A percentile compares a stretch with the other conserved stretches of the same genome.
These are phyloP conservation scores for Truncatella angustata DNA, from an alignment of 2,329 filamentous ascomycete species.

Conservation along the genomic window DNA sequence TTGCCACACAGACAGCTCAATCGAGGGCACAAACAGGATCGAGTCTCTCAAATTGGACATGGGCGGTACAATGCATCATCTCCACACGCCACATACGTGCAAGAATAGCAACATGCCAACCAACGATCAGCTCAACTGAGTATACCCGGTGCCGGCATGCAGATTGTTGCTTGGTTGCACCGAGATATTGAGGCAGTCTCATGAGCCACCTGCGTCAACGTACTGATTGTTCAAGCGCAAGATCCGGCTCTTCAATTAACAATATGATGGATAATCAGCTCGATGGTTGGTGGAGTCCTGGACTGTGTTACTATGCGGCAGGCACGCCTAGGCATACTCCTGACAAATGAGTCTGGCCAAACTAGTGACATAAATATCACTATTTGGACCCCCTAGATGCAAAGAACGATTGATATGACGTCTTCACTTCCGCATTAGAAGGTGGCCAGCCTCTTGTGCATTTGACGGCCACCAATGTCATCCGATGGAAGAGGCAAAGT, in stretches of 20 bases:
- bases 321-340: too few species aligned
- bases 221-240: not conserved
- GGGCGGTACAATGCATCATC: not conserved
- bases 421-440: too few species aligned
- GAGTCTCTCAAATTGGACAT: not conserved
- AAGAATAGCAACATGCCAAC: not conserved
- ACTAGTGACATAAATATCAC: too few species aligned
- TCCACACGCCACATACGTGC: not conserved
- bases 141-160: not conserved
- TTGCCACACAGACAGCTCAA: conserved; percentile 4
- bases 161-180: not conserved
- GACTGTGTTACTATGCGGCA: too few species aligned
- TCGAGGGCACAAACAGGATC: conserved; percentile 1
- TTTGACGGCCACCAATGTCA: too few species aligned
- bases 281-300: too few species aligned
- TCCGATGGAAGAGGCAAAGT: too few species aligned
- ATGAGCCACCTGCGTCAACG: conserved; percentile 7
- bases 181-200: not conserved
- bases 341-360: too few species aligned
- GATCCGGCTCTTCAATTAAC: not conserved
- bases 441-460: too few species aligned
- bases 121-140: not conserved
- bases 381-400: too few species aligned
- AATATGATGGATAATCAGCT: too few species aligned
- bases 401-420: too few species aligned